phyloP scores from a whole-genome alignment of 2,329 filamentous ascomycete genomes.

The Xylogone sp. region DNA sequence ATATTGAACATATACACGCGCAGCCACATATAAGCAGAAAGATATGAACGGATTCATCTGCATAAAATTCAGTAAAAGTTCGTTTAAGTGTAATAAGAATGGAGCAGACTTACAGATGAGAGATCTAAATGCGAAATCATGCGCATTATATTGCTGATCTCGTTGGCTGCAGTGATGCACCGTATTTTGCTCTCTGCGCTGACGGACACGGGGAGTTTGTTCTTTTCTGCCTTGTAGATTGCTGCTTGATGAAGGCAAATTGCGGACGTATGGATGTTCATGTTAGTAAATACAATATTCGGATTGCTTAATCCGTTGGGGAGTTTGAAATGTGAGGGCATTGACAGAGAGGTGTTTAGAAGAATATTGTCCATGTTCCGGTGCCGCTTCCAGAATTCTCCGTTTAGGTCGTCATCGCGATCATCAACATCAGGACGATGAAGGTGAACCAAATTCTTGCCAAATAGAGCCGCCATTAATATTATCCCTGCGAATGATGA shows the following conservation, averaged over 20 bases:
- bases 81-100: background rate
- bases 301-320: constrained; percentile 71
- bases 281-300: constrained; percentile 90
- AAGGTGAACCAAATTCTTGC: constrained; percentile 84
- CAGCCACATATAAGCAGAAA: constrained; percentile 94
- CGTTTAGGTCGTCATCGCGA: constrained; percentile 81
- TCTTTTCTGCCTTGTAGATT: constrained; percentile 94
- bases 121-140: constrained; percentile 90
- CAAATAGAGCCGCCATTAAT: constrained; percentile 84
- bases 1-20: constrained; percentile 92
- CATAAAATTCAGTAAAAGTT: constrained; percentile 14
- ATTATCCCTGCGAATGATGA: constrained; percentile 78
- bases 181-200: constrained; percentile 87
- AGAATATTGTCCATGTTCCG: constrained; percentile 85
- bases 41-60: constrained; percentile 95
- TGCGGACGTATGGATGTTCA: constrained; percentile 94
- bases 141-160: constrained; percentile 92
- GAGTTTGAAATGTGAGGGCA: constrained; percentile 78
- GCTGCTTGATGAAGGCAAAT: constrained; percentile 98
- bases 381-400: constrained; percentile 94
- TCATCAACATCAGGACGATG: constrained; percentile 82
- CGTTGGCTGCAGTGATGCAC: constrained; percentile 88
- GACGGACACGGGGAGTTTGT: constrained; percentile 71
- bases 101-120: constrained; percentile 57
- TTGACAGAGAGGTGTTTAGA: constrained; percentile 76